Evolutionary conservation across 345 rosid genomes (phyloP), one percentile per base, ranked within the genome.

Genomic region (Psidium guajava): DNA sequence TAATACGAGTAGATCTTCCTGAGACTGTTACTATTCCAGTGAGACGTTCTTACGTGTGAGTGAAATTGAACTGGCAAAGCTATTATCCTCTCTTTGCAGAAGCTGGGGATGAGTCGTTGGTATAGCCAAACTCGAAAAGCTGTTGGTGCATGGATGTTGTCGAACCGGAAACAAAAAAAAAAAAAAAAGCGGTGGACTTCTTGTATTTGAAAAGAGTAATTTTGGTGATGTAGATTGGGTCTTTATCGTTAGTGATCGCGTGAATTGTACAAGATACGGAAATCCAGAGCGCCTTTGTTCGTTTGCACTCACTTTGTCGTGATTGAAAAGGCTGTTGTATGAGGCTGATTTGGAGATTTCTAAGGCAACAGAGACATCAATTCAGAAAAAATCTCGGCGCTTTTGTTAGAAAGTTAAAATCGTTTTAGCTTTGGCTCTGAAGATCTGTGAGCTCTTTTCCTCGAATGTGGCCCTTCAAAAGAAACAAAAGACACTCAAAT

Each of bases 71-170:
- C 47, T 18, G 80, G 0, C 47, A 9, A 9, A 69, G 80, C 42
- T 69, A 69, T 69, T 9, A 69, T 12, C 84, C 18, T 54, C 44
- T 16, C 82, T 83, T 82, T 64, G 84, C 92, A 91, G 92, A 90
- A 54, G 91, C 93, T 77, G 91, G 91, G 58, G 92, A 91, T 58
- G 91, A 82, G 84, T 91, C 92, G 10, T 74, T 91, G 89, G 84
- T 93, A 5, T 81, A 87, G 84, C 75, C 87, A 85, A 85, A 73
- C 53, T 50, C 47, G 42, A 7, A 47, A 25, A n/a, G 84, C 25
- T 53, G 54, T 18, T 36, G 13, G 47, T 3, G 22, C 22, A 11
- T 0, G 32, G 77, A 32, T 69, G 44, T 8, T 32, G 77, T 32
- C 0, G 6, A 69, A 32, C 44, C 75, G 36, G 75, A 36, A 36